phyloP scores from a whole-genome alignment of 306 rosid genomes.

The Mimosa bimucronata region DNA sequence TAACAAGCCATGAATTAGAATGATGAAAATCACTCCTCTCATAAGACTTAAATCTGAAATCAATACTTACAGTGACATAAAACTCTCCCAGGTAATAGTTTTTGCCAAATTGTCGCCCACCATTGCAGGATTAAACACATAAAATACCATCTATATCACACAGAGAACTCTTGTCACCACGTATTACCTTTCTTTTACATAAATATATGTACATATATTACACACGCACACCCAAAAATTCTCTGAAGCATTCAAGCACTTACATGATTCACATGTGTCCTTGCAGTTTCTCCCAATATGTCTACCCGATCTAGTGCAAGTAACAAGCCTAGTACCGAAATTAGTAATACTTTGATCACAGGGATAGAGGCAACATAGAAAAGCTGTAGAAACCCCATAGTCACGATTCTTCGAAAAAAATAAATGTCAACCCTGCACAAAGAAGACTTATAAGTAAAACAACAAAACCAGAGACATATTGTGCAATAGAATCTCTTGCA shows the following conservation, averaged over 20 bases:
- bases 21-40: conserved; percentile 24
- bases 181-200: neutral
- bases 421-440: conserved; percentile 17
- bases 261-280: conserved; percentile 54
- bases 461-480: neutral
- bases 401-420: conserved; percentile 29
- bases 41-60: neutral
- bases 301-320: conserved; percentile 50
- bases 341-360: conserved; percentile 47
- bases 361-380: conserved; percentile 54
- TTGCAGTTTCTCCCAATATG: conserved; percentile 52
- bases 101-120: conserved; percentile 55
- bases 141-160: conserved; percentile 58
- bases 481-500: neutral
- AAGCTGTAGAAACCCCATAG: conserved; percentile 52
- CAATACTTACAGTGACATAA: conserved; percentile 47
- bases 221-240: neutral
- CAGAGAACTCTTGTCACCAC: conserved; percentile 9
- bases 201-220: neutral
- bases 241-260: neutral
- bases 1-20: conserved; percentile 5
- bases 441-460: neutral
- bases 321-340: conserved; percentile 51
- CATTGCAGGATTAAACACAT: conserved; percentile 60
- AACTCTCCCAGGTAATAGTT: conserved; percentile 47